These are phyloP conservation scores for Biancaea sappan DNA, from an alignment of 306 rosid species.

Conservation along the genomic window DNA sequence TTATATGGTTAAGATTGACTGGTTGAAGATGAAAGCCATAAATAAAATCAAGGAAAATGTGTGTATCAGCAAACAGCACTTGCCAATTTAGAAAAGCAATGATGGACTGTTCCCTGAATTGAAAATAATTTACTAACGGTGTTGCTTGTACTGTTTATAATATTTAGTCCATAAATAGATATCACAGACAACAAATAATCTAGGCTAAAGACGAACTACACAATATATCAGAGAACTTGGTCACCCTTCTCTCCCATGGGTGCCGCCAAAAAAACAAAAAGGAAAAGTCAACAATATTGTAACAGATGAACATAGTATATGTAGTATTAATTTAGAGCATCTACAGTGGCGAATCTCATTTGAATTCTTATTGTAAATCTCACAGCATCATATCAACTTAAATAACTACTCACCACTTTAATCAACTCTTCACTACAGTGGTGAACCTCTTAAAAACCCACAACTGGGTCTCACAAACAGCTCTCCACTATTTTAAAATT, in stretches of 20 bases:
- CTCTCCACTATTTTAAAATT: too few species aligned
- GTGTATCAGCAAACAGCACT: constrained; percentile 7
- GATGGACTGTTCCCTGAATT: neutral
- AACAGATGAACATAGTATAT: constrained; percentile 20
- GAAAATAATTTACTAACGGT: neutral
- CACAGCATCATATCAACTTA: too few species aligned
- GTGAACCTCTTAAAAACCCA: too few species aligned
- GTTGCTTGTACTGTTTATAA: neutral
- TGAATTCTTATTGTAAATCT: too few species aligned
- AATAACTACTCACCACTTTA: too few species aligned
- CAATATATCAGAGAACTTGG: constrained; percentile 1
- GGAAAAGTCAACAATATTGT: neutral
- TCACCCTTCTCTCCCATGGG: constrained; percentile 19
- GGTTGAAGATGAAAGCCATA: constrained; percentile 1
- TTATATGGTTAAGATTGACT: neutral
- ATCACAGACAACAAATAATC: neutral
- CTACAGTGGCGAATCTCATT: too few species aligned
- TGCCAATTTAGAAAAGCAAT: constrained; percentile 1
- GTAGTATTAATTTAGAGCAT: too few species aligned
- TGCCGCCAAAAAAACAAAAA: neutral
- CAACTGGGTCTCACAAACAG: too few species aligned
- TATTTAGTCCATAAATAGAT: neutral
- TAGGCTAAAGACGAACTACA: neutral
- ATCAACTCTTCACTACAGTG: too few species aligned
- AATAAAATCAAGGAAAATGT: neutral